Evolutionary conservation across 805 yeast genomes (phyloP).

Genomic region (Candida silvicultrix): DNA sequence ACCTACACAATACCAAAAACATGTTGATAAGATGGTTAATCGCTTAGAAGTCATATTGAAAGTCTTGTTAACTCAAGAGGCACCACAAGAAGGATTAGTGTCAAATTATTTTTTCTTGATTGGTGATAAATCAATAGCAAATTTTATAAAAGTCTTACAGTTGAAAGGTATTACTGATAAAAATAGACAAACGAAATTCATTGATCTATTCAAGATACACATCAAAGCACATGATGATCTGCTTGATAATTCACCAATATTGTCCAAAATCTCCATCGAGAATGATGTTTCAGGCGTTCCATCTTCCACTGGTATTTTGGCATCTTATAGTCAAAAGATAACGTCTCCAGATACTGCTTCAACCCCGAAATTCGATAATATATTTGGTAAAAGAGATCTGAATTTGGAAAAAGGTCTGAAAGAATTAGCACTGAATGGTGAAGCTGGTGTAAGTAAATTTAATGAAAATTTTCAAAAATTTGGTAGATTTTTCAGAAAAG

Average conservation of each 20-base stretch:
- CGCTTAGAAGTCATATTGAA: constrained; percentile 61
- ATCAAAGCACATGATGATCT: constrained; percentile 19
- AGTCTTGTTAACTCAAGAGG: constrained; percentile 53
- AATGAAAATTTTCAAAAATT: constrained; percentile 53
- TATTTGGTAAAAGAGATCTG: constrained; percentile 20
- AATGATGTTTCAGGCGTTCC: constrained; percentile 1
- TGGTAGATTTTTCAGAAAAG: constrained; percentile 49
- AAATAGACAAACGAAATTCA: constrained; percentile 15
- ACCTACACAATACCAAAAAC: constrained; percentile 30
- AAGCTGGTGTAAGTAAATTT: constrained; percentile 53
- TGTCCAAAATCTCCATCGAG: constrained; percentile 15
- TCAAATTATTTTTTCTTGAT: constrained; percentile 60
- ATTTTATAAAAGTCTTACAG: constrained; percentile 58
- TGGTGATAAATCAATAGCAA: constrained; percentile 55
- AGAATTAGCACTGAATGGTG: constrained; percentile 40
- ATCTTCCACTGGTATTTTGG: constrained; percentile 6
- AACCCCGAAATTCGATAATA: constrained; percentile 22
- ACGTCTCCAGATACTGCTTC: constrained; percentile 13
- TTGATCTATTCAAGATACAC: constrained; percentile 21
- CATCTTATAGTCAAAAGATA: constrained; percentile 5
- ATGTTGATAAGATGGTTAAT: constrained; percentile 34
- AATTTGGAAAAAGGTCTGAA: constrained; percentile 29
- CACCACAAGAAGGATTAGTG: constrained; percentile 62
- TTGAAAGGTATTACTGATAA: constrained; percentile 46
- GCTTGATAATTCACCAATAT: constrained; percentile 21